phyloP scores from a whole-genome alignment of 2,329 filamentous ascomycete genomes.

The Fusarium aywerte region DNA sequence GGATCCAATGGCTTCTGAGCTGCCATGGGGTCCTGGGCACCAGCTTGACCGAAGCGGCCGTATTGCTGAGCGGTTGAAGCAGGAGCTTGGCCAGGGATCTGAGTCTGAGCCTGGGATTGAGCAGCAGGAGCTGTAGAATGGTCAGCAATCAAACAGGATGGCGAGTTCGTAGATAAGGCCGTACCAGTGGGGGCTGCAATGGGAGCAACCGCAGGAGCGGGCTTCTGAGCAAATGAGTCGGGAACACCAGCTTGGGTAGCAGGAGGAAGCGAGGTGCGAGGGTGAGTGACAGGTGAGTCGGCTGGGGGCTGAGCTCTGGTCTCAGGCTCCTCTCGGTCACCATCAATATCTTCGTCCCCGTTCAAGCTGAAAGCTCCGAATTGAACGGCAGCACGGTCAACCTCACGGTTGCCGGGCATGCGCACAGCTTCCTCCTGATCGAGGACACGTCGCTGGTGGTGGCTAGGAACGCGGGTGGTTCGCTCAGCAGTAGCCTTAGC shows the following conservation, averaged over 20 bases:
- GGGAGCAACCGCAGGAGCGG: conserved; percentile 58
- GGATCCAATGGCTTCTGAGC: conserved; percentile 87
- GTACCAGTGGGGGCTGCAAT: conserved; percentile 52
- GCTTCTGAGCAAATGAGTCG: conserved; percentile 68
- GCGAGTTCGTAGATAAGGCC: background rate
- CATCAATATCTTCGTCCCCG: conserved; percentile 89
- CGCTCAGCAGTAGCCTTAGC: conserved; percentile 77
- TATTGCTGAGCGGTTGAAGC: conserved; percentile 72
- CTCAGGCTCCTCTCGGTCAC: conserved; percentile 93
- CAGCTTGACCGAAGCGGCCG: conserved; percentile 73
- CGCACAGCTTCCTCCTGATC: conserved; percentile 98
- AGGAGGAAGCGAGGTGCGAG: conserved; percentile 87
- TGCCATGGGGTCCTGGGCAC: conserved; percentile 67
- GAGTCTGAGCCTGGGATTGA: conserved; percentile 56
- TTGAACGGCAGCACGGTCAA: conserved; percentile 92
- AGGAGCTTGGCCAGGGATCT: conserved; percentile 58
- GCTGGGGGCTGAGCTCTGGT: conserved; percentile 93
- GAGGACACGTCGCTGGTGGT: conserved; percentile 80
- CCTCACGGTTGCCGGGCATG: conserved; percentile 96
- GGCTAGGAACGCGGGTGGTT: conserved; percentile 77
- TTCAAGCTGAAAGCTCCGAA: conserved; percentile 96
- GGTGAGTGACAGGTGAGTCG: conserved; percentile 87
- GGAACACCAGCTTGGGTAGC: conserved; percentile 66
- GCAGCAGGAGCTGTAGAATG: conserved; percentile 33
- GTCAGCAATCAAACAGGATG: conserved; percentile 19